Evolutionary conservation across 2,329 filamentous ascomycete species (phyloP).

Genomic region (Cytospora chrysosperma): DNA sequence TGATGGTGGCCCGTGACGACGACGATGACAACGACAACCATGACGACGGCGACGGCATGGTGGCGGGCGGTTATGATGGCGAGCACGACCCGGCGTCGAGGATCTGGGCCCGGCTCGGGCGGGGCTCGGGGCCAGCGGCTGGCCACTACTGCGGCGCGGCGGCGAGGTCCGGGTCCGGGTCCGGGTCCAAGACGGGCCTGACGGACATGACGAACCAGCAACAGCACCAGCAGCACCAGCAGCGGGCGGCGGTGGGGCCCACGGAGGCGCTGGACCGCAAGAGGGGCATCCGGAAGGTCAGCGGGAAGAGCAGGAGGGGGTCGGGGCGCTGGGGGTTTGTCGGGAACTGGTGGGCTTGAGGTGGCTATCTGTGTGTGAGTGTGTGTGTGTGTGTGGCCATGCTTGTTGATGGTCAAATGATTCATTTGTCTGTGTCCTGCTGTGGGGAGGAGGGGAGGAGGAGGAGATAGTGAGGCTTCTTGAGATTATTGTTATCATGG

Average conservation of each 20-base stretch:
- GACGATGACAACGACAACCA: too few relatives aligned
- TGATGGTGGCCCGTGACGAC: conserved; percentile 10
- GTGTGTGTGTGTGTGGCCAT: too few relatives aligned
- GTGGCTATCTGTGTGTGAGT: too few relatives aligned
- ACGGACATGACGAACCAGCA: conserved; percentile 19
- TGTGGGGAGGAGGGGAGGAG: too few relatives aligned
- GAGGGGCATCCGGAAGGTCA: conserved; percentile 12
- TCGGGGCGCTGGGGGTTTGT: conserved; percentile 22
- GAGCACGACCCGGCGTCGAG: conserved; percentile 16
- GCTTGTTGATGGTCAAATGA: too few relatives aligned
- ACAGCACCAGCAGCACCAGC: neutral
- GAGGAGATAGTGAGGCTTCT: neutral
- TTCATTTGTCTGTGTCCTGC: too few relatives aligned
- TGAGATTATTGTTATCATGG: neutral
- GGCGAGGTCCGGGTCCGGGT: too few relatives aligned
- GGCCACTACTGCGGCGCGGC: neutral
- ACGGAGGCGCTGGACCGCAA: conserved; percentile 1
- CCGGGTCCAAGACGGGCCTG: conserved; percentile 13
- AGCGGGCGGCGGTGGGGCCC: conserved; percentile 9
- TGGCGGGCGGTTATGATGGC: too few relatives aligned
- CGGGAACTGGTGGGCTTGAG: conserved; percentile 23
- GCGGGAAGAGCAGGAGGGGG: conserved; percentile 5
- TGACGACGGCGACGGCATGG: too few relatives aligned
- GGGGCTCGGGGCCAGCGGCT: conserved; percentile 18
- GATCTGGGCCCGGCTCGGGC: conserved; percentile 21